These are phyloP conservation scores for Botrytis elliptica DNA, from an alignment of 2,329 filamentous ascomycete genomes.

Conservation along the genomic window DNA sequence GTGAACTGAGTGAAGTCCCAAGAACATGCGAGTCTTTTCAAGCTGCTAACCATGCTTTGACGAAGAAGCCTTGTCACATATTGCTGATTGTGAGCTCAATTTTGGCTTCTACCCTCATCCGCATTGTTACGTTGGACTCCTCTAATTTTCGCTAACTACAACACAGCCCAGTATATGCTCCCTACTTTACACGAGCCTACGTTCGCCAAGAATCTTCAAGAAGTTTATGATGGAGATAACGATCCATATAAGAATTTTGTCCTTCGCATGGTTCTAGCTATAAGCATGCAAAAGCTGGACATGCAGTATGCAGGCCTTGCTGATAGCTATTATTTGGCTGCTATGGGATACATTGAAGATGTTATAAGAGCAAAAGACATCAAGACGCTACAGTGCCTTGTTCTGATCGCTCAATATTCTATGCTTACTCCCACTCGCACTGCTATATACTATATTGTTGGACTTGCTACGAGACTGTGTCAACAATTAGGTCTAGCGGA, in stretches of 20 bases:
- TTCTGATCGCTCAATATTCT: slow-evolving; percentile 87
- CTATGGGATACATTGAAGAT: slow-evolving; percentile 78
- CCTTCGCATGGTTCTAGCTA: slow-evolving; percentile 87
- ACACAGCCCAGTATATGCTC: slow-evolving; percentile 78
- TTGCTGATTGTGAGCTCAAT: slow-evolving; percentile 13
- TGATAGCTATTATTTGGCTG: slow-evolving; percentile 91
- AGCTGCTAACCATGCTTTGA: slow-evolving; percentile 13
- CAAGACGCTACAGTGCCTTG: slow-evolving; percentile 84
- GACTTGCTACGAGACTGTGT: slow-evolving; percentile 80
- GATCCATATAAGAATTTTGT: slow-evolving; percentile 87
- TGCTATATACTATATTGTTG: slow-evolving; percentile 90
- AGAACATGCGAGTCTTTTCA: slow-evolving; percentile 5
- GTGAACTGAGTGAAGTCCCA: slow-evolving; percentile 4
- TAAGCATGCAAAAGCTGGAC: slow-evolving; percentile 90
- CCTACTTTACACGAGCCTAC: slow-evolving; percentile 82
- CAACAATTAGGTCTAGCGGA: slow-evolving; percentile 86
- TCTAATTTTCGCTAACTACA: slow-evolving; percentile 24
- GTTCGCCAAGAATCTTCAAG: slow-evolving; percentile 73
- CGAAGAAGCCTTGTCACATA: slow-evolving; percentile 15
- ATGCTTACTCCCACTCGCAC: slow-evolving; percentile 87
- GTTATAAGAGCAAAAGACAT: slow-evolving; percentile 86
- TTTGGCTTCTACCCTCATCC: slow-evolving; percentile 16
- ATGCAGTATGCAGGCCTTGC: slow-evolving; percentile 88
- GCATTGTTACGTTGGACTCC: slow-evolving; percentile 3
- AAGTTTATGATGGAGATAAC: slow-evolving; percentile 72